Evolutionary conservation across 1,284 basidiomycete genomes (phyloP).

Genomic region (Microbotryum saponariae): DNA sequence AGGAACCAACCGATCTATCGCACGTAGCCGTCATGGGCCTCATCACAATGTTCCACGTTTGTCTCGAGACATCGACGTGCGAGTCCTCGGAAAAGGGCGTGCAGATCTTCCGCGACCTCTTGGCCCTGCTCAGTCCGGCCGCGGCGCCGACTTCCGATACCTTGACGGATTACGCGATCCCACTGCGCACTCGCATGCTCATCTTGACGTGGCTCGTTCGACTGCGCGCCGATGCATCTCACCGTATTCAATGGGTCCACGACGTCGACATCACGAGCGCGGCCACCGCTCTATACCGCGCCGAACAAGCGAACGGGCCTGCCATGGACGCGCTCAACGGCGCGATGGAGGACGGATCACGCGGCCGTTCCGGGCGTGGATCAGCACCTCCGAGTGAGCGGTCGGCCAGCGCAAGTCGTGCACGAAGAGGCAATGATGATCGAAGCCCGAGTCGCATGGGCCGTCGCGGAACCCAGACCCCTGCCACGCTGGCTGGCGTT

Average conservation of each 20-base stretch:
- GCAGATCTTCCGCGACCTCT: conserved; percentile 45
- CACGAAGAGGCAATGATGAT: conserved; percentile 17
- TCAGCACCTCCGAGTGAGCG: conserved; percentile 8
- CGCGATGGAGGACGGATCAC: not conserved
- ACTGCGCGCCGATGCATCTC: conserved; percentile 82
- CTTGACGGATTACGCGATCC: conserved; percentile 20
- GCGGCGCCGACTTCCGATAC: conserved; percentile 14
- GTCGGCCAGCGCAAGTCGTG: conserved; percentile 21
- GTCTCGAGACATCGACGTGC: conserved; percentile 36
- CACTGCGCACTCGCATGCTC: conserved; percentile 55
- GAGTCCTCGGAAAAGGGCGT: conserved; percentile 45
- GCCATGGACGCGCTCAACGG: conserved; percentile 9
- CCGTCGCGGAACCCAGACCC: conserved; percentile 7
- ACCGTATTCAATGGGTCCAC: conserved; percentile 65
- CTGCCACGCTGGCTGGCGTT: not conserved
- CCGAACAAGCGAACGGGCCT: not conserved
- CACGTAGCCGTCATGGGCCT: conserved; percentile 52
- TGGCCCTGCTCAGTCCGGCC: conserved; percentile 42
- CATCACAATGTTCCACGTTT: conserved; percentile 57
- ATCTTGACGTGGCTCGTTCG: conserved; percentile 83
- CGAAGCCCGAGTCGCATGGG: conserved; percentile 24
- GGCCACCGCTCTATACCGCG: conserved; percentile 42
- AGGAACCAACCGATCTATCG: conserved; percentile 19
- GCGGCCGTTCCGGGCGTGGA: conserved; percentile 17
- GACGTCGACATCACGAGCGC: conserved; percentile 45